Conservation (phyloP, 345 rosid species). For the Citrus reticulata region DNA sequence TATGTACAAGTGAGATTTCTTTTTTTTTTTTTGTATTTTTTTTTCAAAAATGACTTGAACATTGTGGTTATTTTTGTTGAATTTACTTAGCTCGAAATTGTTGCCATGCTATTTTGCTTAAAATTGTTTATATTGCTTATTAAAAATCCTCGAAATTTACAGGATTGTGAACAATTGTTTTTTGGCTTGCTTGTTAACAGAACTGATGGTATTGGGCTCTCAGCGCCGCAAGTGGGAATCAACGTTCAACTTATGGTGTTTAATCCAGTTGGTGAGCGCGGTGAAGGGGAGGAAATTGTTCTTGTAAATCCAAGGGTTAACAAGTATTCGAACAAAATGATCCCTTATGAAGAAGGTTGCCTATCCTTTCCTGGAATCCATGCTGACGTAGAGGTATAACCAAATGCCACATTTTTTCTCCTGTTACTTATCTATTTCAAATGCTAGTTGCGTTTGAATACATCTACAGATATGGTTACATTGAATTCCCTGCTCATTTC, state of each 20-base stretch:
- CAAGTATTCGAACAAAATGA: slow-evolving; percentile 60
- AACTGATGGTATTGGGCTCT: slow-evolving; percentile 94
- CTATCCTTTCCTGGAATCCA: slow-evolving; percentile 86
- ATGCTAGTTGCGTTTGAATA: background rate
- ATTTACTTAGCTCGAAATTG: background rate
- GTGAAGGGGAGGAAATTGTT: slow-evolving; percentile 84
- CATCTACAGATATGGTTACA: background rate
- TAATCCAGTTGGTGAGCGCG: slow-evolving; percentile 69
- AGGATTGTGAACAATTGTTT: slow-evolving; percentile 23
- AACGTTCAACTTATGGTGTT: slow-evolving; percentile 93
- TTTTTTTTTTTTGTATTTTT: background rate
- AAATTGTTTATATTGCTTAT: slow-evolving; percentile 1
- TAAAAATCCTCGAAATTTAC: slow-evolving; percentile 11
- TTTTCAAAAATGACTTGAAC: background rate
- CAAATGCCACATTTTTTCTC: background rate
- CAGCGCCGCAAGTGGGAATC: slow-evolving; percentile 95
- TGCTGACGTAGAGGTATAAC: slow-evolving; percentile 76
- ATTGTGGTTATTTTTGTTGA: background rate
- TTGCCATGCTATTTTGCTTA: background rate
- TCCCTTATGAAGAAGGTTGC: slow-evolving; percentile 79
- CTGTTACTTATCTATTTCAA: background rate
- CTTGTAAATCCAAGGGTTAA: slow-evolving; percentile 81
- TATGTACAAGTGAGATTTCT: slow-evolving; percentile 81
- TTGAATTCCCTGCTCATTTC: background rate
- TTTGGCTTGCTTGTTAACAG: slow-evolving; percentile 51